These are phyloP conservation scores for Hypoxylon sp. DNA, from an alignment of 2,329 filamentous ascomycete genomes.

Conservation along the genomic window DNA sequence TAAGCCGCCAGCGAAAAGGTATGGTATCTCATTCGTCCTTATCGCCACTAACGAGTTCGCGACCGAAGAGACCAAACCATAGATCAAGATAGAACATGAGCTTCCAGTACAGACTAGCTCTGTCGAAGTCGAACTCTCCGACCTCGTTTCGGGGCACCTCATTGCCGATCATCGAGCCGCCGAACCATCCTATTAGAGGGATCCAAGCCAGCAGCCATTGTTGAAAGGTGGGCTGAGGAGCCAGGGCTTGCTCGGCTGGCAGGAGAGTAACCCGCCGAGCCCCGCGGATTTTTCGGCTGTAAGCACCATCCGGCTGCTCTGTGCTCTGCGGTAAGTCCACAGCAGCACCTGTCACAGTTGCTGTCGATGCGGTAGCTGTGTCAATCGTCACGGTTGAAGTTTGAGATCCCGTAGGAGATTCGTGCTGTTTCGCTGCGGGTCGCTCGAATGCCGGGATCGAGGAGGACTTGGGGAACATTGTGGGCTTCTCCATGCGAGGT, in stretches of 20 bases:
- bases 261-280: constrained; percentile 76
- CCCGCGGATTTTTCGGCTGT: constrained; percentile 75
- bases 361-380: constrained; percentile 64
- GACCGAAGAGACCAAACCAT: constrained; percentile 71
- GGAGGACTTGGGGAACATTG: constrained; percentile 55
- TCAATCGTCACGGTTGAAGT: constrained; percentile 72
- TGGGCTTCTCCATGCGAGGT: constrained; percentile 44
- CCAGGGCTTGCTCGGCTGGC: constrained; percentile 78
- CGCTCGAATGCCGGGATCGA: constrained; percentile 33
- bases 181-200: constrained; percentile 80
- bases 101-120: constrained; percentile 77
- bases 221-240: constrained; percentile 75
- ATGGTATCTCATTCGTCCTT: constrained; percentile 67
- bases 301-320: constrained; percentile 55
- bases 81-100: constrained; percentile 75
- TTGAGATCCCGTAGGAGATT: constrained; percentile 62
- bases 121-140: constrained; percentile 83
- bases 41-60: constrained; percentile 70
- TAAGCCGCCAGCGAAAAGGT: not conserved
- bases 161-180: constrained; percentile 80
- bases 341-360: constrained; percentile 60
- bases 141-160: constrained; percentile 80
- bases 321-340: constrained; percentile 26
- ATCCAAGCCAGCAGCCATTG: constrained; percentile 76
- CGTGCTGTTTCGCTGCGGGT: constrained; percentile 53